Evolutionary conservation across 331 rosid genomes (phyloP).

Genomic region (Pyracantha coccinea): DNA sequence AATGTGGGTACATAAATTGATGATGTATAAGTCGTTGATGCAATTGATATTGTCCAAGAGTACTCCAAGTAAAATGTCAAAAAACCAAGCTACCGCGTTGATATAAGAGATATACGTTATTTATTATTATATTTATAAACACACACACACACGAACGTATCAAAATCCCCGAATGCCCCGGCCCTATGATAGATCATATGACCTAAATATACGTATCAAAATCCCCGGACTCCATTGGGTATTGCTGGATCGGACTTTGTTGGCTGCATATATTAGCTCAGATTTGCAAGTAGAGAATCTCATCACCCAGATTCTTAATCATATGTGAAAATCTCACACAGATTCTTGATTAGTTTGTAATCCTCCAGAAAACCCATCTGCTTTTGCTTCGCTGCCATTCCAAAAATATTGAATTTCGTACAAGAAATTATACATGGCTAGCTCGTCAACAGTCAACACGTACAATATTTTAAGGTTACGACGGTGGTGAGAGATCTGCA

Average conservation of each 20-base stretch:
- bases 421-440: not conserved
- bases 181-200: no score
- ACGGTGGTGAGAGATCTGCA: not conserved
- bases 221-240: slow-evolving; percentile 14
- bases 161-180: no score
- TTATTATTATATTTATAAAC: no score
- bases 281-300: slow-evolving; percentile 30
- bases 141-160: no score
- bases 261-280: not conserved
- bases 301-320: not conserved
- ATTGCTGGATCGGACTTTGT: not conserved
- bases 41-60: no score
- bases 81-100: no score
- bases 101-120: no score
- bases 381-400: not conserved
- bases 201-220: not conserved
- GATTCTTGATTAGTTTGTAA: not conserved
- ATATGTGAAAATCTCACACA: not conserved
- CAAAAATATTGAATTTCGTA: not conserved
- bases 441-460: not conserved
- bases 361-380: not conserved
- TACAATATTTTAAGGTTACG: not conserved
- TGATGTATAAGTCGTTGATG: no score
- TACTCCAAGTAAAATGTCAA: no score
- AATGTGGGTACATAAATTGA: no score